Evolutionary conservation across 2,329 filamentous ascomycete species (phyloP).

Genomic region (Ceratocystis huliohia): DNA sequence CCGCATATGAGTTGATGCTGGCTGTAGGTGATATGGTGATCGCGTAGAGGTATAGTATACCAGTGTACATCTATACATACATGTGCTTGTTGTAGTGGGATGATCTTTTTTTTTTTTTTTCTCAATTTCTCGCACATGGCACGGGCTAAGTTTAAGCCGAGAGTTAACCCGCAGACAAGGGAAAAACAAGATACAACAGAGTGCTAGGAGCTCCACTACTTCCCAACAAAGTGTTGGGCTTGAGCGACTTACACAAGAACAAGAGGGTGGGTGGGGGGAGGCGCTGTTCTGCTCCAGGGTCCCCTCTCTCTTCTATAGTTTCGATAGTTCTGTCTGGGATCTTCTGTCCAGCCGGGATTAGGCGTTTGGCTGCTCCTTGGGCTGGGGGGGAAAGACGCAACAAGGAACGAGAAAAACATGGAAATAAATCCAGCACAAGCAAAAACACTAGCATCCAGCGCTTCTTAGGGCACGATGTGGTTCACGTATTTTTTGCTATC

Average conservation of each 20-base stretch:
- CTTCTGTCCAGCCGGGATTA: background rate
- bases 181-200: background rate
- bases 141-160: conserved; percentile 16
- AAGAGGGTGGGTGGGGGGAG: background rate
- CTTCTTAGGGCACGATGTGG: background rate
- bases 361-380: background rate
- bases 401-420: no score
- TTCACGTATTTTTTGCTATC: background rate
- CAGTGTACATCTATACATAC: background rate
- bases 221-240: conserved; percentile 18
- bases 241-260: conserved; percentile 2
- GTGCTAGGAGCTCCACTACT: conserved; percentile 8
- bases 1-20: background rate
- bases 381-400: no score
- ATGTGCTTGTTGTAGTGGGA: background rate
- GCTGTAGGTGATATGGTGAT: no score
- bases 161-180: background rate
- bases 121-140: background rate
- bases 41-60: no score
- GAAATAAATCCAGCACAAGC: no score
- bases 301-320: background rate
- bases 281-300: background rate
- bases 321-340: background rate
- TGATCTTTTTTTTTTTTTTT: background rate
- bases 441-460: no score